A percentile compares a stretch with the other conserved stretches of the same genome.
Evolutionary conservation across 495 filamentous ascomycete genomes (phyloP).

Genomic region (Hypoxylon crocopeplum): DNA sequence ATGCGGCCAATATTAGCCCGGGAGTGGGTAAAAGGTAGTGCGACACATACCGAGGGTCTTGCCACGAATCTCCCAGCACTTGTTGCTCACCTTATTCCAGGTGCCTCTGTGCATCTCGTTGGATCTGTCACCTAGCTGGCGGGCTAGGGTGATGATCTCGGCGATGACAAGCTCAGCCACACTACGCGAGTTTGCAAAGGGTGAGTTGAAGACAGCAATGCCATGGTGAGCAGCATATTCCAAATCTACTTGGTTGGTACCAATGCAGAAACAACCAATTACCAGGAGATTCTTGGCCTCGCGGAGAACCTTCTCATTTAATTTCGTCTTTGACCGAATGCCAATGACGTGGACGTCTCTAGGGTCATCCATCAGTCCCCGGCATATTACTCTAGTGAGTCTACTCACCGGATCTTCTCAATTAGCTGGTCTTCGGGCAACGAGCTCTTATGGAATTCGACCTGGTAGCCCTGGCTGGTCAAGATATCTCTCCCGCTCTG

Average conservation of each 20-base stretch:
- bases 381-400: constrained; percentile 15
- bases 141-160: constrained; percentile 89
- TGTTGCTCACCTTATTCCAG: constrained; percentile 97
- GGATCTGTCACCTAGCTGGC: constrained; percentile 91
- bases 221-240: constrained; percentile 89
- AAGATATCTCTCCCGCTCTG: constrained; percentile 85
- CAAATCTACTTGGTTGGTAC: constrained; percentile 97
- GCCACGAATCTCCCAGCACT: constrained; percentile 97
- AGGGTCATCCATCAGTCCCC: constrained; percentile 5
- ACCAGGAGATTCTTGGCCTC: constrained; percentile 95
- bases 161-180: constrained; percentile 95
- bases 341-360: constrained; percentile 98
- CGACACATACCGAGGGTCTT: constrained; percentile 81
- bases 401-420: constrained; percentile 86
- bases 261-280: constrained; percentile 98
- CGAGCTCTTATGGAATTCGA: constrained; percentile 88
- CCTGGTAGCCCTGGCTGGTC: constrained; percentile 88
- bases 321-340: constrained; percentile 96
- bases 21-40: constrained; percentile 1
- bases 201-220: constrained; percentile 98
- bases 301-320: constrained; percentile 81
- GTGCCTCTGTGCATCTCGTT: constrained; percentile 93
- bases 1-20: constrained; percentile 22
- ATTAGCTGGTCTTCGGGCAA: constrained; percentile 92
- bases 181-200: constrained; percentile 95